Percentiles rank a stretch among this genome's conserved stretches.
Evolutionary conservation across 805 yeast genomes (phyloP).

Genomic region (Metschnikowia chrysomelidarum): DNA sequence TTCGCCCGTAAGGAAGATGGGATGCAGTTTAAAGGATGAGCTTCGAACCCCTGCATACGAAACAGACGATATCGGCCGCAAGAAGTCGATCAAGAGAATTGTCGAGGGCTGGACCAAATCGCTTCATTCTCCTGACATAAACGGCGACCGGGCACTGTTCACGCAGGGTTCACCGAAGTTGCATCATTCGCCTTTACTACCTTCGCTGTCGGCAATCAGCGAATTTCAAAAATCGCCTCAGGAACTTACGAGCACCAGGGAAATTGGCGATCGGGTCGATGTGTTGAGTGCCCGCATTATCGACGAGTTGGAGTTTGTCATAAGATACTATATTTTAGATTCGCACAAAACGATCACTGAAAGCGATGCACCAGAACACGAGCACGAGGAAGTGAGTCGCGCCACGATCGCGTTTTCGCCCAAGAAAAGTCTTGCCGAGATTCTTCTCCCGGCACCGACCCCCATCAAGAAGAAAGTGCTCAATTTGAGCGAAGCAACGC

Average conservation of each 20-base stretch:
- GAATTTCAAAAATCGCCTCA: too few relatives aligned
- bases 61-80: conserved; percentile 25
- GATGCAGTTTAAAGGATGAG: conserved; percentile 25
- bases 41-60: conserved; percentile 7
- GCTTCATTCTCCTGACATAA: conserved; percentile 19
- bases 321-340: conserved; percentile 40
- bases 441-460: conserved; percentile 1
- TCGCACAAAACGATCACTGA: conserved; percentile 10
- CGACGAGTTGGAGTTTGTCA: conserved; percentile 60
- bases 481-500: conserved; percentile 2
- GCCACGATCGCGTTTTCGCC: conserved; percentile 10
- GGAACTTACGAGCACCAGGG: too few relatives aligned
- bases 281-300: conserved; percentile 67
- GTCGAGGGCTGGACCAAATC: conserved; percentile 44
- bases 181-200: too few relatives aligned
- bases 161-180: too few relatives aligned
- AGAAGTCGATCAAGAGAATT: conserved; percentile 35
- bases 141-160: conserved; percentile 4
- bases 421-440: conserved; percentile 1
- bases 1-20: conserved; percentile 67
- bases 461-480: background rate
- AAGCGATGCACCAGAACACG: too few relatives aligned
- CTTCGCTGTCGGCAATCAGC: too few relatives aligned
- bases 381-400: conserved; percentile 9
- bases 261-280: conserved; percentile 48